Evolutionary conservation across 2,329 filamentous ascomycete species (phyloP).

Genomic region (Daldinia eschscholtzii): DNA sequence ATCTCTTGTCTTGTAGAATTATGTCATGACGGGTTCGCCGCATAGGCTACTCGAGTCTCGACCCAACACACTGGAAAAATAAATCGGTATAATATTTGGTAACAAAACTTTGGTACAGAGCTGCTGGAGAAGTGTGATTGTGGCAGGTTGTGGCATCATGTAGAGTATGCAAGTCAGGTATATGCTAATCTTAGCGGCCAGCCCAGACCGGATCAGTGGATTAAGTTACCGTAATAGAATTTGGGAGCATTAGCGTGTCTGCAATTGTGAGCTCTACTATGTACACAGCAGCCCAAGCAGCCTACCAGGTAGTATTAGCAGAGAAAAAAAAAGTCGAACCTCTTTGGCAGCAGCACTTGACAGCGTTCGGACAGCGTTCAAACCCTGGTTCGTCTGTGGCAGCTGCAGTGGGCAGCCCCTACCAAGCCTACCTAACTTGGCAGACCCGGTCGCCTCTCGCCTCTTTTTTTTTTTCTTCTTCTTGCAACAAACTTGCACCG

Average conservation of each 20-base stretch:
- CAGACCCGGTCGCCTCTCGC: conserved; percentile 34
- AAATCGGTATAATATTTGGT: conserved; percentile 1
- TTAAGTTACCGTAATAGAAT: conserved; percentile 29
- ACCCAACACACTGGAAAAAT: conserved; percentile 23
- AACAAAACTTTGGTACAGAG: background rate
- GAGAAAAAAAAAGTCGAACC: background rate
- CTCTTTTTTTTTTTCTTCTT: conserved; percentile 31
- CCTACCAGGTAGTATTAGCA: background rate
- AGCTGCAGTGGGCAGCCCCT: conserved; percentile 29
- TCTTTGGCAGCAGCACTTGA: conserved; percentile 12
- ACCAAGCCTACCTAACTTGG: conserved; percentile 12
- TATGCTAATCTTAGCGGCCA: conserved; percentile 30
- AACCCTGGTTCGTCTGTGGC: conserved; percentile 27
- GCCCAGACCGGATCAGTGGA: conserved; percentile 36
- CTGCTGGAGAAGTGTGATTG: conserved; percentile 22
- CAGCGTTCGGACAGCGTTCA: conserved; percentile 9
- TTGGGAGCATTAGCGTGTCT: conserved; percentile 33
- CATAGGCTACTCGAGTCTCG: conserved; percentile 31
- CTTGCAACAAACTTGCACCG: conserved; percentile 34
- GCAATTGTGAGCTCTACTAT: conserved; percentile 23
- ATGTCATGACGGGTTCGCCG: conserved; percentile 40
- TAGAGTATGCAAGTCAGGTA: conserved; percentile 15
- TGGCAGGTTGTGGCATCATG: conserved; percentile 22
- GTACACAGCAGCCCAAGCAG: background rate
- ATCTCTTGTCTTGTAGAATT: conserved; percentile 24